Evolutionary conservation across 2,329 filamentous ascomycete genomes (phyloP).

Genomic region (Calonectria ilicicola): DNA sequence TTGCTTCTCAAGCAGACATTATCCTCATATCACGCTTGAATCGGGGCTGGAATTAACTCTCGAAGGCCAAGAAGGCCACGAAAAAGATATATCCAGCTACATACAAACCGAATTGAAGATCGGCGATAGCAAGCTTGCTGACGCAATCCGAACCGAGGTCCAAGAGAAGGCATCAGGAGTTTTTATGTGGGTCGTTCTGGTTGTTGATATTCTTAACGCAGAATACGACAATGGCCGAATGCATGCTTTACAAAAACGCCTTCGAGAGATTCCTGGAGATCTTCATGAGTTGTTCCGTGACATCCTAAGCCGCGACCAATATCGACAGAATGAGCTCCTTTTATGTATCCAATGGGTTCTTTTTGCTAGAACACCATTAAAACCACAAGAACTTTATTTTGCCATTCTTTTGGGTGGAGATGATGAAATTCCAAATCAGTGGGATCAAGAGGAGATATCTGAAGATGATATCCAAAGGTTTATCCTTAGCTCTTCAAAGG

Average conservation of each 20-base stretch:
- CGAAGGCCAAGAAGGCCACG: constrained; percentile 42
- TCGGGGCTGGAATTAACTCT: constrained; percentile 41
- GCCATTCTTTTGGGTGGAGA: constrained; percentile 15
- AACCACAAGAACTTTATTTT: constrained; percentile 56
- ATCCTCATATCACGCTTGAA: constrained; percentile 53
- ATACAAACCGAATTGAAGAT: constrained; percentile 24
- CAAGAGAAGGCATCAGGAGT: constrained; percentile 48
- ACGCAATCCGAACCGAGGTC: constrained; percentile 37
- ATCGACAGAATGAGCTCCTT: constrained; percentile 53
- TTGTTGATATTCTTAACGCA: constrained; percentile 51
- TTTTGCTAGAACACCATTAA: constrained; percentile 58
- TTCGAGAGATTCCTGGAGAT: constrained; percentile 50
- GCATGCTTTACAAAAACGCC: constrained; percentile 35
- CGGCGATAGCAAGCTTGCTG: fast-evolving
- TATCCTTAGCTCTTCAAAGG: background rate
- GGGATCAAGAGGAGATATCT: background rate
- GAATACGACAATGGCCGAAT: constrained; percentile 46
- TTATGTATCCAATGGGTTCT: constrained; percentile 66
- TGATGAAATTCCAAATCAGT: background rate
- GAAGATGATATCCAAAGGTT: background rate
- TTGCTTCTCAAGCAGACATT: constrained; percentile 62
- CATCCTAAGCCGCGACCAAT: constrained; percentile 61
- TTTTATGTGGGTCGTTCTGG: constrained; percentile 50
- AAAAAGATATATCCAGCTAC: constrained; percentile 39
- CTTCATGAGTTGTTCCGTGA: constrained; percentile 63